Conservation (phyloP, 257 asterid species). For the Fraxinus quadrangulata region DNA sequence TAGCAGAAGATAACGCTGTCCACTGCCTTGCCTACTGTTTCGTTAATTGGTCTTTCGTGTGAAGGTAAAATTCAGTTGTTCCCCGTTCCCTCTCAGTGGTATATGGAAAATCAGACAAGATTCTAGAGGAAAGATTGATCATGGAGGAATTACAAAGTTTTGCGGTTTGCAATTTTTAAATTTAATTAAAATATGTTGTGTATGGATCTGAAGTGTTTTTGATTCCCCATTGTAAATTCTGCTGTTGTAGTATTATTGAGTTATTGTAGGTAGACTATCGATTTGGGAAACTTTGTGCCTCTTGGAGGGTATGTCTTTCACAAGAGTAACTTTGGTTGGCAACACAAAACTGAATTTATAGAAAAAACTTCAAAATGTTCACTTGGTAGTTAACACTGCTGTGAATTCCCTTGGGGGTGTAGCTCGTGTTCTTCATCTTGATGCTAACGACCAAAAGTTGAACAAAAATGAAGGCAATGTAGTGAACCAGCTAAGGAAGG, state of each 20-base stretch:
- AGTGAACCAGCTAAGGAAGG: slow-evolving; percentile 92
- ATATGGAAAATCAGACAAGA: background rate
- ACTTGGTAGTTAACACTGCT: background rate
- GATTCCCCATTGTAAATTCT: slow-evolving; percentile 40
- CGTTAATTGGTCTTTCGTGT: slow-evolving; percentile 92
- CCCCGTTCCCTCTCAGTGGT: slow-evolving; percentile 10
- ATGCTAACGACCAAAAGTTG: slow-evolving; percentile 89
- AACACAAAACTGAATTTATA: slow-evolving; percentile 16
- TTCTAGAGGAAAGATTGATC: slow-evolving; percentile 2
- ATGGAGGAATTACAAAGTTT: slow-evolving; percentile 34
- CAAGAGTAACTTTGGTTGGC: too few relatives aligned
- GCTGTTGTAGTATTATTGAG: slow-evolving; percentile 21
- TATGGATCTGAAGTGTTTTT: slow-evolving; percentile 5
- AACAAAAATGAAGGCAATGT: slow-evolving; percentile 80
- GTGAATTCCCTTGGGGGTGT: background rate
- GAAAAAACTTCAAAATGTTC: slow-evolving; percentile 14
- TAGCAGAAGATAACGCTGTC: slow-evolving; percentile 60
- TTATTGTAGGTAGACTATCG: slow-evolving; percentile 11
- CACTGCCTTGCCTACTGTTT: slow-evolving; percentile 87
- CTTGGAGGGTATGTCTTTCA: background rate
- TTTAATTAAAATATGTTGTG: slow-evolving; percentile 21
- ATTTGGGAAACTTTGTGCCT: background rate
- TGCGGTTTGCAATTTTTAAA: slow-evolving; percentile 34
- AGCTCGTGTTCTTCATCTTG: slow-evolving; percentile 47
- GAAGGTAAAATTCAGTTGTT: background rate